Percentiles rank a stretch among this genome's conserved stretches.
phyloP scores from a whole-genome alignment of 345 rosid species.

The Mangifera indica region DNA sequence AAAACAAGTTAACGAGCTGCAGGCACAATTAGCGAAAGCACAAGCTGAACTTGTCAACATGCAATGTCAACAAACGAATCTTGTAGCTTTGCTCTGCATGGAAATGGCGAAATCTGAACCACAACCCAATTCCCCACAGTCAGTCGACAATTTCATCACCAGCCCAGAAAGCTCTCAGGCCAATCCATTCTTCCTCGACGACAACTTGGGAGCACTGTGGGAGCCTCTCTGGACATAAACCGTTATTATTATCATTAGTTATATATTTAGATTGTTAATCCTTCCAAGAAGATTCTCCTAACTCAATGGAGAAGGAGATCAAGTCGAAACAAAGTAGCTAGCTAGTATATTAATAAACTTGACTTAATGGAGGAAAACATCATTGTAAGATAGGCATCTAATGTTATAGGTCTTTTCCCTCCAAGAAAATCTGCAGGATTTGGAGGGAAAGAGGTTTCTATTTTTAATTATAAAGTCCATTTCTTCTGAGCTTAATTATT shows the following conservation, averaged over 20 bases:
- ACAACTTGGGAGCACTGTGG: constrained; percentile 39
- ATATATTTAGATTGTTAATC: not conserved
- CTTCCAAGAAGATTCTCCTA: constrained; percentile 34
- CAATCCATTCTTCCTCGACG: constrained; percentile 44
- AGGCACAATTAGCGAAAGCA: constrained; percentile 77
- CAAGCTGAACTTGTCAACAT: constrained; percentile 65
- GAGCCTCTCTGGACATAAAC: constrained; percentile 70
- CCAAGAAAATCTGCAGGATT: not conserved
- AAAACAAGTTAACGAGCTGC: constrained; percentile 76
- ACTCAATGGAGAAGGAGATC: constrained; percentile 42
- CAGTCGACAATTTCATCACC: constrained; percentile 36
- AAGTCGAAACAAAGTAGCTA: constrained; percentile 10
- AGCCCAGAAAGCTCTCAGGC: constrained; percentile 37
- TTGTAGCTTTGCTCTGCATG: constrained; percentile 53
- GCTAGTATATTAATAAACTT: too few species aligned
- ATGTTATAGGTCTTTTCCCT: not conserved
- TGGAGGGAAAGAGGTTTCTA: constrained; percentile 8
- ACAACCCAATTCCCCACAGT: constrained; percentile 31
- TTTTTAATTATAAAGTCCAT: not conserved
- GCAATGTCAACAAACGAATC: constrained; percentile 72
- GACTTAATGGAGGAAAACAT: constrained; percentile 1
- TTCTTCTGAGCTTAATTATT: not conserved
- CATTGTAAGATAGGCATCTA: constrained; percentile 11
- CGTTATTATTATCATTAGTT: not conserved
- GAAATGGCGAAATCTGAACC: constrained; percentile 51